Evolutionary conservation across 2,329 filamentous ascomycete species (phyloP), one percentile per base, ranked within the genome.

Genomic region (Verticillium klebahnii): DNA sequence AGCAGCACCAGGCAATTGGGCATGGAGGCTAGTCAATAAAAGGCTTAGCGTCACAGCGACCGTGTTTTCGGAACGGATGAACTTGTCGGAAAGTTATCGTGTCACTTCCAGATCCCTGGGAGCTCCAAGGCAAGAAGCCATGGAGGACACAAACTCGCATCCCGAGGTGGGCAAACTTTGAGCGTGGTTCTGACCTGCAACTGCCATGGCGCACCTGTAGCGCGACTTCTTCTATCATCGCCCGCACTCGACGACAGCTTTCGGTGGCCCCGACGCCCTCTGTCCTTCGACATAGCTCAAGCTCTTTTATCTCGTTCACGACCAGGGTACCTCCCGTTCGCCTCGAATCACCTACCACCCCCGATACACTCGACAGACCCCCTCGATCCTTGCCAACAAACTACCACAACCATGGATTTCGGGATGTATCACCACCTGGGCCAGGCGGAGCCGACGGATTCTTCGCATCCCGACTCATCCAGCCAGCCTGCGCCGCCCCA

Each of bases 391-490:
- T 17, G 37, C 6, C 17, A 7, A 15, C 5, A n/a, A 17, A 40
- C 9, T 6, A 11, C 54, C 54, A 2, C 54, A 25, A 73, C 66
- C 67, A 86, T 86, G 83, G 82, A 85, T 67, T 81, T 84, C 70
- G 73, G 78, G 63, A 80, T 81, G 72, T 86, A 83, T 69, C 82
- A 86, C 68, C 75, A 81, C 69, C 77, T 85, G 60, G 85, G 83
- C 57, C 82, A 86, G 69, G 82, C 81, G 68, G 80, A 83, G 65
- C 78, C 79, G 64, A 69, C 78, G 68, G 82, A 88, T 66, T 77
- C 84, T 70, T 79, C 84, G 75, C 75, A 86, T 74, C 77, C 82
- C 69, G 75, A 80, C 75, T 73, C 77, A 72, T 78, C 77, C 62
- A 75, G 73, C 68, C 82, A 84, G 65, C 82, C 80, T 57, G 78